A percentile compares a stretch with the other conserved stretches of the same genome.
phyloP scores from a whole-genome alignment of 176 grass and related monocot species.

The Canna indica region DNA sequence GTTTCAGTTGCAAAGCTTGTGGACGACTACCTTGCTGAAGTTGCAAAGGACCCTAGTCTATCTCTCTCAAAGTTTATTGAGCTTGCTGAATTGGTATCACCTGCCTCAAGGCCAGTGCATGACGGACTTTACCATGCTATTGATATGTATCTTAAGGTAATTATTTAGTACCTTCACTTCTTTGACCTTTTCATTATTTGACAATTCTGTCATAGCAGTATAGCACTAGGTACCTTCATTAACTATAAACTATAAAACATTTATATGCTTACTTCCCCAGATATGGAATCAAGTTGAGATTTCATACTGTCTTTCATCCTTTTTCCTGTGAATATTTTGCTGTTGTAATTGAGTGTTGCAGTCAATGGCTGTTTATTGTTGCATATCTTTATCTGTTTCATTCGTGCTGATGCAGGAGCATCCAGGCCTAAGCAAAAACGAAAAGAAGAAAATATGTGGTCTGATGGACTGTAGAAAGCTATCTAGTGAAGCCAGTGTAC shows the following conservation, averaged over 20 bases:
- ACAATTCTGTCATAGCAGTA: too few species aligned
- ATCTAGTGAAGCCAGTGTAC: slow-evolving; percentile 70
- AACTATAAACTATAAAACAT: too few species aligned
- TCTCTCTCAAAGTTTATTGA: slow-evolving; percentile 59
- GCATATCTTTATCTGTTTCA: background rate
- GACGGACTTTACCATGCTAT: slow-evolving; percentile 85
- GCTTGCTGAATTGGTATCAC: slow-evolving; percentile 71
- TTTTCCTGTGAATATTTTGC: background rate
- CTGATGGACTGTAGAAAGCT: slow-evolving; percentile 97
- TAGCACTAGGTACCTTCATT: too few species aligned
- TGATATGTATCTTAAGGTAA: slow-evolving; percentile 97
- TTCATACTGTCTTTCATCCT: background rate
- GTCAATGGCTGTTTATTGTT: slow-evolving; percentile 1
- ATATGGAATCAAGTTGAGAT: too few species aligned
- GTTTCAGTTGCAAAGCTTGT: slow-evolving; percentile 65
- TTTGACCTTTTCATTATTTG: background rate
- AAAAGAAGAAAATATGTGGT: slow-evolving; percentile 78
- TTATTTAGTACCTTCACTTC: background rate
- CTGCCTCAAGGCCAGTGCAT: slow-evolving; percentile 42
- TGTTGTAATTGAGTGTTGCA: background rate
- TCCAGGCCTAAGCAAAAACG: slow-evolving; percentile 64
- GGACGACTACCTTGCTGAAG: slow-evolving; percentile 83
- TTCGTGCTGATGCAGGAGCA: slow-evolving; percentile 50
- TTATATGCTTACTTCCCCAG: too few species aligned
- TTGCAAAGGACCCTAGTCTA: slow-evolving; percentile 70